Evolutionary conservation across 768 basidiomycete species (phyloP).

Genomic region (Russula earlei): DNA sequence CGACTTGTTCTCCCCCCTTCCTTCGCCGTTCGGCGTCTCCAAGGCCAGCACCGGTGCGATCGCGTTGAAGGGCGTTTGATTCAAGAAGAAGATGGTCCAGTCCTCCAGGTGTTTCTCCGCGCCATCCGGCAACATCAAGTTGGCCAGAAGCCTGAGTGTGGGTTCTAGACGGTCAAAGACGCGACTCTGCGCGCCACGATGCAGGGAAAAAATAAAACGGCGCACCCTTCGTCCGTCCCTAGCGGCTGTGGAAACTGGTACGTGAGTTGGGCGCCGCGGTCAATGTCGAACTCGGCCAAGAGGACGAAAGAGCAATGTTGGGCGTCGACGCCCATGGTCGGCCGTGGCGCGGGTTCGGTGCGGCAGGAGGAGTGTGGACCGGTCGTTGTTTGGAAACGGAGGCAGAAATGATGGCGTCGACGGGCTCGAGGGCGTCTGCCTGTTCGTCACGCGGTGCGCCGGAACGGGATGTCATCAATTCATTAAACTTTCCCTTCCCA

Average conservation of each 20-base stretch:
- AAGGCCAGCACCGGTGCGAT: conserved; percentile 75
- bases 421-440: too few species aligned
- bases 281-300: conserved; percentile 98
- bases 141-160: conserved; percentile 72
- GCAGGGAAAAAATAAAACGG: conserved; percentile 6
- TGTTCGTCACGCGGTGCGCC: too few species aligned
- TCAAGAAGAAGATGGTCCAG: conserved; percentile 98
- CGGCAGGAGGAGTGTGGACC: neutral
- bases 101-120: conserved; percentile 92
- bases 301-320: conserved; percentile 91
- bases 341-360: neutral
- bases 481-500: too few species aligned
- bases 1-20: conserved; percentile 25
- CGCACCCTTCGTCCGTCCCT: conserved; percentile 90
- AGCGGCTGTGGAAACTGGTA: conserved; percentile 95
- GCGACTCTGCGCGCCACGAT: neutral
- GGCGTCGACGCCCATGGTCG: conserved; percentile 48
- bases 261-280: conserved; percentile 84
- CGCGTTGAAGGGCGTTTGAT: conserved; percentile 84
- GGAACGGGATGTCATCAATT: too few species aligned
- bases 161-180: neutral
- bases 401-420: too few species aligned
- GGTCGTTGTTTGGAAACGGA: too few species aligned
- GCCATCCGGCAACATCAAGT: conserved; percentile 97
- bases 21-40: conserved; percentile 37